phyloP scores from a whole-genome alignment of 805 yeast genomes.

The Priceomyces haplophilus region DNA sequence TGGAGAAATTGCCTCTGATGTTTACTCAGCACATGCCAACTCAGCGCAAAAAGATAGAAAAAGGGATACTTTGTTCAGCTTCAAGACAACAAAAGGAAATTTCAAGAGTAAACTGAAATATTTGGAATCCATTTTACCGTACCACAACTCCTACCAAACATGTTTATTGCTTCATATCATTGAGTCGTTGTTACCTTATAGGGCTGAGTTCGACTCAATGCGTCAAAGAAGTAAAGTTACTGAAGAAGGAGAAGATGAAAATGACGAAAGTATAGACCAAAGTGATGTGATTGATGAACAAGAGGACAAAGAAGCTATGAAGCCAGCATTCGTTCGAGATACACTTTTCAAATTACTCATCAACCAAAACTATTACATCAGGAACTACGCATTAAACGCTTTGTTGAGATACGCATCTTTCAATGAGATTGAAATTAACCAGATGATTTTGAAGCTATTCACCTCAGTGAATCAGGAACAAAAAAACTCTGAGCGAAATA shows the following conservation, averaged over 20 bases:
- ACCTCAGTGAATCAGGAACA: constrained; percentile 28
- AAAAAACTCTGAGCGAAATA: constrained; percentile 14
- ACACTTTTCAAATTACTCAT: constrained; percentile 29
- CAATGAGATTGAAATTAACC: constrained; percentile 35
- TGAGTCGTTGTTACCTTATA: constrained; percentile 33
- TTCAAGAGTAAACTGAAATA: constrained; percentile 16
- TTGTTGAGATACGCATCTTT: constrained; percentile 27
- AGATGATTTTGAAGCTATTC: constrained; percentile 30
- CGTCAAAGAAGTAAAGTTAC: constrained; percentile 10
- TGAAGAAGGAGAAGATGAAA: constrained; percentile 8
- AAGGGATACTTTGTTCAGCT: constrained; percentile 26
- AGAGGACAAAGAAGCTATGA: constrained; percentile 7
- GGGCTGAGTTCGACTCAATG: constrained; percentile 29
- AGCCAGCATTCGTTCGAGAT: constrained; percentile 26
- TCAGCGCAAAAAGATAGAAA: constrained; percentile 11
- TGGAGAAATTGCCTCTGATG: not conserved
- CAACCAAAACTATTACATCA: constrained; percentile 31
- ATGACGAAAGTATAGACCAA: not conserved
- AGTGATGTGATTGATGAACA: constrained; percentile 10
- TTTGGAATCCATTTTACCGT: constrained; percentile 22
- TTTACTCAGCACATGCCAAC: not conserved
- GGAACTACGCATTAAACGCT: constrained; percentile 34
- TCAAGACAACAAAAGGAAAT: constrained; percentile 20
- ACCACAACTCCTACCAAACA: constrained; percentile 34
- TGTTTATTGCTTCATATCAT: constrained; percentile 27